Conservation (phyloP, 2,329 filamentous ascomycete genomes). For the Cordyceps cateniannulata region DNA sequence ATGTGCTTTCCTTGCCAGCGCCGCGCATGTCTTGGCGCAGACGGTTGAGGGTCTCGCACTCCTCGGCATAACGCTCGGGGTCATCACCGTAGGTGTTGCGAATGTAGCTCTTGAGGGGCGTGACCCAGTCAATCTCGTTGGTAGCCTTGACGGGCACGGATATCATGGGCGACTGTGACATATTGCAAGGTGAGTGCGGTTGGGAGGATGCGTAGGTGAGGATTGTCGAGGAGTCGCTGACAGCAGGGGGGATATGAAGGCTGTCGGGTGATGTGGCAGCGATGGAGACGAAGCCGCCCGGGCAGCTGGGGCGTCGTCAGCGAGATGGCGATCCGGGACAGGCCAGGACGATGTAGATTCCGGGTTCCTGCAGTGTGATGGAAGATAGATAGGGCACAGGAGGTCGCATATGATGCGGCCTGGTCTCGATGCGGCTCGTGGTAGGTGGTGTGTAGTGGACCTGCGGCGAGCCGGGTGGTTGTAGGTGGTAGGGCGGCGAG, state of each 20-base stretch:
- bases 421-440: constrained; percentile 18
- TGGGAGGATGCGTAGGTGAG: not conserved
- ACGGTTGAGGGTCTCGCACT: constrained; percentile 90
- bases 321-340: not conserved
- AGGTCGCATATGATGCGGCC: constrained; percentile 28
- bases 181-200: constrained; percentile 28
- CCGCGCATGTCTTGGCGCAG: constrained; percentile 97
- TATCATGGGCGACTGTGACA: constrained; percentile 90
- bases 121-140: constrained; percentile 97
- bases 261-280: constrained; percentile 1
- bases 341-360: not conserved
- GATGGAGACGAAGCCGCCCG: not conserved
- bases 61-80: constrained; percentile 89
- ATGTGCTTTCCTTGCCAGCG: constrained; percentile 91
- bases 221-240: not conserved
- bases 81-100: constrained; percentile 92
- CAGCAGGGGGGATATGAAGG: not conserved
- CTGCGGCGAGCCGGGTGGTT: not conserved
- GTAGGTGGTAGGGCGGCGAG: not conserved
- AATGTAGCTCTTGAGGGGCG: constrained; percentile 88
- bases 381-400: constrained; percentile 12
- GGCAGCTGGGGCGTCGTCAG: not conserved
- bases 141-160: constrained; percentile 88
- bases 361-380: constrained; percentile 5
- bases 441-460: not conserved